A percentile compares a stretch with the other conserved stretches of the same genome.
These are phyloP conservation scores for Collybia mongolica DNA, from an alignment of 768 basidiomycete species.

Conservation along the genomic window DNA sequence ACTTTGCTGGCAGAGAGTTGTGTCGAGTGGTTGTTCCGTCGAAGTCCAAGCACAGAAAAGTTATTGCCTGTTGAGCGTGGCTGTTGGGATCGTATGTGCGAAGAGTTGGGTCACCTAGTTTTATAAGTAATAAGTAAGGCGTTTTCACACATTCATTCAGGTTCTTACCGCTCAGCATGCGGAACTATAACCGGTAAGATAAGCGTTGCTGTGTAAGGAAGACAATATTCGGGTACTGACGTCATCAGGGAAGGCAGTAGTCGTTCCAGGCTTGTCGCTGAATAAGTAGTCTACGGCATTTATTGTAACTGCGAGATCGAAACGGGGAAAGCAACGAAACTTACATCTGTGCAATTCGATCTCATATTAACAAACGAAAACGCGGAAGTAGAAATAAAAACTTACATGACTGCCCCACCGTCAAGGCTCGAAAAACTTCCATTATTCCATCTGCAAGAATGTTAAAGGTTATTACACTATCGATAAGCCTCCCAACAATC, in stretches of 20 bases:
- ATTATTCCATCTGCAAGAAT: conserved; percentile 38
- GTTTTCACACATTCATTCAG: conserved; percentile 4
- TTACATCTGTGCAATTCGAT: conserved; percentile 25
- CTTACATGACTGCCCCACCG: conserved; percentile 46
- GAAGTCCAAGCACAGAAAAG: conserved; percentile 49
- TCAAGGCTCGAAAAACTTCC: conserved; percentile 42
- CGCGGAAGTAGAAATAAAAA: conserved; percentile 16
- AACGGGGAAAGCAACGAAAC: conserved; percentile 1
- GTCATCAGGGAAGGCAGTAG: conserved; percentile 55
- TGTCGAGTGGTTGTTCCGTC: conserved; percentile 34
- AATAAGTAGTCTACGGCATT: conserved; percentile 44
- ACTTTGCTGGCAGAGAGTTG: conserved; percentile 35
- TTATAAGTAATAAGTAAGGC: neutral
- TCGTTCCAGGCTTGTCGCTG: conserved; percentile 41
- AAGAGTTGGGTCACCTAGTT: conserved; percentile 37
- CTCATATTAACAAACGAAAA: conserved; percentile 1
- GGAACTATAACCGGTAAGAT: conserved; percentile 34
- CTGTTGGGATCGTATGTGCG: conserved; percentile 45
- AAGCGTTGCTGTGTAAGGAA: conserved; percentile 1
- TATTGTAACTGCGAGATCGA: conserved; percentile 1
- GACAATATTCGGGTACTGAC: conserved; percentile 25
- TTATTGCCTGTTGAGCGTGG: conserved; percentile 45
- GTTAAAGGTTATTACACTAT: neutral
- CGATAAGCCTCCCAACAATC: neutral
- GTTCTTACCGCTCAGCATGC: conserved; percentile 47